These are phyloP conservation scores for Cryptococcus jaspeensis DNA, from an alignment of 1,284 basidiomycete genomes.

Conservation along the genomic window DNA sequence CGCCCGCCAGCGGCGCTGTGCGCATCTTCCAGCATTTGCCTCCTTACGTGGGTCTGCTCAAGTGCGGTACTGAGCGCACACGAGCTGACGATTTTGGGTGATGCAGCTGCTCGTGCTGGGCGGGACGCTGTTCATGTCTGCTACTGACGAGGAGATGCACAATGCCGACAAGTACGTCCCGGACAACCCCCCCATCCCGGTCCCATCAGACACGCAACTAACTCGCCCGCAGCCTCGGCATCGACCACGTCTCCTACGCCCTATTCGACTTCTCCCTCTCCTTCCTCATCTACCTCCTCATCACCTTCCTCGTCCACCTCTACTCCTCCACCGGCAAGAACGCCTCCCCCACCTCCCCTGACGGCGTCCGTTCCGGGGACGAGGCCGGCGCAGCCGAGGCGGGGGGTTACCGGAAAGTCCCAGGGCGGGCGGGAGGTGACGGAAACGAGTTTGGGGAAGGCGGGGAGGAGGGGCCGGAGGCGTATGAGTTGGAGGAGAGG, in stretches of 20 bases:
- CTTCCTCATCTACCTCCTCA: constrained; percentile 72
- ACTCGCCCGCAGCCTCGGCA: constrained; percentile 55
- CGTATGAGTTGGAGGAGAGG: constrained; percentile 41
- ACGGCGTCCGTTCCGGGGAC: neutral
- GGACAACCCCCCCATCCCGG: neutral
- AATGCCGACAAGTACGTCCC: constrained; percentile 56
- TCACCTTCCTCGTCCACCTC: constrained; percentile 60
- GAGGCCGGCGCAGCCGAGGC: constrained; percentile 14
- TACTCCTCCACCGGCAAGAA: constrained; percentile 65
- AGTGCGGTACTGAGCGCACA: neutral
- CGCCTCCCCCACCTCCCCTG: constrained; percentile 31
- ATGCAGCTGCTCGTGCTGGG: constrained; percentile 65
- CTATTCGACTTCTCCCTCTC: constrained; percentile 72
- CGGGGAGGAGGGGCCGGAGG: constrained; percentile 38
- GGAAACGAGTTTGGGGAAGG: constrained; percentile 2
- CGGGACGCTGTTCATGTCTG: constrained; percentile 78
- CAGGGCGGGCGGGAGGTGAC: neutral
- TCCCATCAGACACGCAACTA: constrained; percentile 16
- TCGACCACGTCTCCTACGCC: constrained; percentile 87
- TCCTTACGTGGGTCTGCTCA: constrained; percentile 63
- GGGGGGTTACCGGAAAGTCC: constrained; percentile 40
- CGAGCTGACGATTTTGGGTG: neutral
- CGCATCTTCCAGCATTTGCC: constrained; percentile 77
- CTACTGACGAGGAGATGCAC: constrained; percentile 81
- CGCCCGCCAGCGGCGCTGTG: constrained; percentile 36